Base-by-base conservation (phyloP, 345 rosid genomes). In the Citrus maxima region DNA sequence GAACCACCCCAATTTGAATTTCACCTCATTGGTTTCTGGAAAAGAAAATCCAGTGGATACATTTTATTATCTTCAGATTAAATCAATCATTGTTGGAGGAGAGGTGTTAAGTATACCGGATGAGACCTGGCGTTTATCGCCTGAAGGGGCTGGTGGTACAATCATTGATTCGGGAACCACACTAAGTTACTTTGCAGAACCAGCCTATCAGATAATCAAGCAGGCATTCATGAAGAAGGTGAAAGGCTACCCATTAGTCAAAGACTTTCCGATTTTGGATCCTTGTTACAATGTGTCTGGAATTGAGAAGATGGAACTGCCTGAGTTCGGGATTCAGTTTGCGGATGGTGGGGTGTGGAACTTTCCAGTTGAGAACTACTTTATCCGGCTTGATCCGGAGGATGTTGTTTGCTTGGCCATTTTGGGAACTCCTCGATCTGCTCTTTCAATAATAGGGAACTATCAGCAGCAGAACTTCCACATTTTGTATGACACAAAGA, bases 261-360 rank as follows among this genome's bases (percentile, higher is more conserved):
- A 87, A 71, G 95, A 88, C 72, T 87, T 90, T 6, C 91, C 91
- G 8, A 35, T 91, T 7, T 58, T 95, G 63, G 85, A 92, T 71
- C 99, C 97, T 51, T 95, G 99, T 59, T 95, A 93, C 86, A 95
- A 95, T 46, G 87, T 95, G 16, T 89, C 98, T 7, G 98, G 98
- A 5, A 81, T 87, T 4, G 78, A 88, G 28, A 90, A 86, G 18
- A 34, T 85, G 30, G 89, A 90, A 60, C 72, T 95, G 64, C 99
- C 99, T 0, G 92, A 90, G 61, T 95, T 95, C 3, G 88, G 88
- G 30, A 91, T 95, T 40, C 68, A 56, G 35, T 95, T 95, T 61
- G 74, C 79, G 21, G 98, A 95, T 67, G 98, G 97, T 6, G 98
- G 94, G 0, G 77, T 90, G 35, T 95, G 99, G 99, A 88, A 90